A percentile compares a stretch with the other conserved stretches of the same genome.
phyloP scores from a whole-genome alignment of 495 filamentous ascomycete genomes.

The Bacidia gigantensis region DNA sequence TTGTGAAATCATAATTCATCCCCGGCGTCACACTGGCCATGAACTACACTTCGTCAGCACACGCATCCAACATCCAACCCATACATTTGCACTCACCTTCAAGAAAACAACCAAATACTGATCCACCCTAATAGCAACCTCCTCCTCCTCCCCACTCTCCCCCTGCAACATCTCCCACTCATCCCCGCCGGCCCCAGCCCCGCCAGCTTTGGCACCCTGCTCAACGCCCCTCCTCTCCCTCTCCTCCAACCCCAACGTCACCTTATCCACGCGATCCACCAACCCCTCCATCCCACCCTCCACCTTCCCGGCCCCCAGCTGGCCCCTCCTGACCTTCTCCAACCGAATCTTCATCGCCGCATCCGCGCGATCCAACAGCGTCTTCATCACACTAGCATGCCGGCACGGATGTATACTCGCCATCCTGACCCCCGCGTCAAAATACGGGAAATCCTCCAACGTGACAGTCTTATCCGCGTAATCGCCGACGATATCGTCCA shows the following conservation, averaged over 20 bases:
- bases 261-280: slow-evolving; percentile 41
- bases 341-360: slow-evolving; percentile 79
- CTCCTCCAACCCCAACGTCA: slow-evolving; percentile 22
- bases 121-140: slow-evolving; percentile 86
- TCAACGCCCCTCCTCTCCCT: slow-evolving; percentile 26
- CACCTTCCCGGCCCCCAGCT: slow-evolving; percentile 42
- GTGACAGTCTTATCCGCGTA: slow-evolving; percentile 99
- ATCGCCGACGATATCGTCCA: slow-evolving; percentile 98
- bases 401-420: slow-evolving; percentile 88
- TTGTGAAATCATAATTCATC: slow-evolving; percentile 97
- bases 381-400: slow-evolving; percentile 96
- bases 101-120: slow-evolving; percentile 96
- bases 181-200: slow-evolving; percentile 47
- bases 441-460: slow-evolving; percentile 92
- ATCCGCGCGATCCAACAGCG: slow-evolving; percentile 85
- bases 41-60: slow-evolving; percentile 38
- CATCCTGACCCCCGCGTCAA: slow-evolving; percentile 73
- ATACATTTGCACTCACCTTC: slow-evolving; percentile 48
- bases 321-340: slow-evolving; percentile 55
- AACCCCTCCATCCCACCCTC: slow-evolving; percentile 48
- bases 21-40: slow-evolving; percentile 93
- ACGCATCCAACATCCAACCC: no score
- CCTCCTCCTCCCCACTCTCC: slow-evolving; percentile 49
- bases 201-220: slow-evolving; percentile 42
- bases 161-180: slow-evolving; percentile 77